These are phyloP conservation scores for Trichoderma gamsii DNA, from an alignment of 495 filamentous ascomycete species.

Conservation along the genomic window DNA sequence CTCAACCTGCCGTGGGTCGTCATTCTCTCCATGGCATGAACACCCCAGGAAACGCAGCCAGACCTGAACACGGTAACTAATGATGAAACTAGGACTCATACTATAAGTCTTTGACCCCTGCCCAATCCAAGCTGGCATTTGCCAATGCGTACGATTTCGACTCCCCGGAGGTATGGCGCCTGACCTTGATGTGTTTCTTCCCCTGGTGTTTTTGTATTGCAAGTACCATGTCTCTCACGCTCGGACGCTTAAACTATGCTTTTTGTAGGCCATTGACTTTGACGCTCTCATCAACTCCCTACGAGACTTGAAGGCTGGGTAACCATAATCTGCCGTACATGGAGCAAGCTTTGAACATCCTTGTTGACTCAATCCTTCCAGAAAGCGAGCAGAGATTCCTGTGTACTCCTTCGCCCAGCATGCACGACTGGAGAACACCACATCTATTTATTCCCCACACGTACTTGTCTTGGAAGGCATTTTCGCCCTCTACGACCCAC, in stretches of 20 bases:
- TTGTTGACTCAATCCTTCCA: conserved; percentile 28
- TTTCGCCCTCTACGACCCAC: conserved; percentile 82
- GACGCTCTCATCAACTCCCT: conserved; percentile 78
- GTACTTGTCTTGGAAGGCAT: conserved; percentile 95
- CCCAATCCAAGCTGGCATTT: conserved; percentile 72
- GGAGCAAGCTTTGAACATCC: not conserved
- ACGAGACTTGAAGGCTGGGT: conserved; percentile 86
- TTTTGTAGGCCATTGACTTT: conserved; percentile 74
- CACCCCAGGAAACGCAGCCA: not conserved
- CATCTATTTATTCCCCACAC: conserved; percentile 88
- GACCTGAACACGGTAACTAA: conserved; percentile 13
- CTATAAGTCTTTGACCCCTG: conserved; percentile 76
- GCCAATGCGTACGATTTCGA: conserved; percentile 94
- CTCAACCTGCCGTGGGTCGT: conserved; percentile 96
- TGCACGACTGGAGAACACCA: conserved; percentile 69
- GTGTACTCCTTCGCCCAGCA: conserved; percentile 94
- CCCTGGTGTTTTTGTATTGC: not conserved
- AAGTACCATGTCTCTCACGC: conserved; percentile 18
- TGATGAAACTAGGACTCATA: conserved; percentile 71
- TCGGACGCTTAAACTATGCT: conserved; percentile 12
- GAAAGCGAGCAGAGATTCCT: conserved; percentile 87
- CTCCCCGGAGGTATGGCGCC: conserved; percentile 58
- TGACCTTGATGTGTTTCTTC: not conserved
- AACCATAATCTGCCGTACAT: conserved; percentile 25
- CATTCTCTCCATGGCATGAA: conserved; percentile 83